These are phyloP conservation scores for Ophiognomonia clavigignenti-juglandacearum DNA, from an alignment of 2,329 filamentous ascomycete species.

Conservation along the genomic window DNA sequence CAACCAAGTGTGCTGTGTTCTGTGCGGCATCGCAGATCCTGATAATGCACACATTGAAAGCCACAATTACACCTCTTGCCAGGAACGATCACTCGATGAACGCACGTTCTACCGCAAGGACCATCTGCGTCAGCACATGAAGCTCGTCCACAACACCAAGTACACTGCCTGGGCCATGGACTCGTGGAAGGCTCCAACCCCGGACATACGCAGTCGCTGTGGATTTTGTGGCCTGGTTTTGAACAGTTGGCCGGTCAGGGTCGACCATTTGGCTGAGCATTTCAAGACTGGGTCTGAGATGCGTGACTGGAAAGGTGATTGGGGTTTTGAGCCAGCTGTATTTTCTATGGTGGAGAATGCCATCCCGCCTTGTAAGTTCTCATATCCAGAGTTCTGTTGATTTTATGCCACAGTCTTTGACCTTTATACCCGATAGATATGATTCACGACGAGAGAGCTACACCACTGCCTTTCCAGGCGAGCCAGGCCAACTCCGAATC, in stretches of 20 bases:
- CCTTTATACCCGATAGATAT: conserved; percentile 48
- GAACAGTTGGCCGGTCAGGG: conserved; percentile 55
- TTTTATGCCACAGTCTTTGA: too few relatives aligned
- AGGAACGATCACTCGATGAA: conserved; percentile 58
- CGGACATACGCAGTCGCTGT: conserved; percentile 58
- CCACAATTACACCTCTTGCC: conserved; percentile 60
- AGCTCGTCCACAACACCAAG: conserved; percentile 59
- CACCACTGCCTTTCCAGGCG: conserved; percentile 49
- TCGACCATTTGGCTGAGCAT: conserved; percentile 62
- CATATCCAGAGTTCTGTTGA: too few relatives aligned
- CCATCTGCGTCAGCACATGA: conserved; percentile 61
- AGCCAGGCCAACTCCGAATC: conserved; percentile 38
- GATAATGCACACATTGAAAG: conserved; percentile 50
- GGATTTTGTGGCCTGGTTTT: conserved; percentile 61
- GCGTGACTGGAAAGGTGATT: conserved; percentile 66
- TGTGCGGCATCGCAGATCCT: conserved; percentile 53
- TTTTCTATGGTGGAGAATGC: conserved; percentile 62
- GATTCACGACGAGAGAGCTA: conserved; percentile 58
- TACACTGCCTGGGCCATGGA: conserved; percentile 61
- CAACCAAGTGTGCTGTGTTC: conserved; percentile 53
- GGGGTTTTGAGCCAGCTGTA: conserved; percentile 60
- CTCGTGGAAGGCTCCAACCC: conserved; percentile 54
- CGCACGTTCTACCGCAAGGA: conserved; percentile 64
- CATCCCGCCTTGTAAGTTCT: conserved; percentile 57
- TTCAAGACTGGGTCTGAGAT: conserved; percentile 63